Evolutionary conservation across 2,329 filamentous ascomycete genomes (phyloP), one percentile per base, ranked within the genome.

Genomic region (Amphichorda felina): DNA sequence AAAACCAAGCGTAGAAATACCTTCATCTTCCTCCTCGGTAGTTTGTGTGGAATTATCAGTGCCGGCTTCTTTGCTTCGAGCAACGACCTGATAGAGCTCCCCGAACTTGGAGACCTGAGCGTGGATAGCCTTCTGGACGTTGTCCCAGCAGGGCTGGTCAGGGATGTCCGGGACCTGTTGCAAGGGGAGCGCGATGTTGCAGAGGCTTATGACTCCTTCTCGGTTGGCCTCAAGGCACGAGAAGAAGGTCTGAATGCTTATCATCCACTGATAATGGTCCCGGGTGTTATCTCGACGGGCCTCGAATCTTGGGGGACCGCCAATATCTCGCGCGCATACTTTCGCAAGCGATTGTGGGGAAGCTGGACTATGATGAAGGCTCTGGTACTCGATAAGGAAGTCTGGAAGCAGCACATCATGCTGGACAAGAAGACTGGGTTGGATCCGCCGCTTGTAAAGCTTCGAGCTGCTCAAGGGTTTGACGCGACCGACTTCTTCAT

Each of bases 281-380:
- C 91, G 0, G 91, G 91, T 4, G 91, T 98, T 40, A 98, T 98
- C 46, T 96, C 91, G 0, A 96, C 91, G 0, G 91, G 91, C 2
- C 71, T 98, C 17, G 91, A 98, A 59, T 94, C 86, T 33, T 98
- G 91, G 91, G 86, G 89, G 4, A 96, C 91, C 0, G 78, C 82
- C 34, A 83, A 88, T 50, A 66, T 70, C 29, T 94, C 88, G 7
- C 74, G 86, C 25, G 82, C 81, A 40, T 98, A 96, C 59, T 98
- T 98, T 57, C 72, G 91, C 42, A 94, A 93, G 61, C 71, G 91
- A 36, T 63, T 98, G 34, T 98, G 91, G 91, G 91, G 91, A 4
- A 94, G 86, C 46, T 98, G 93, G 91, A 94, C 76, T 43, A 98
- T 98, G 91, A 95, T 98, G 87, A 75, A 82, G 34, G 89, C 91